Conservation (phyloP, 192 early-diverging fungal genomes). For the Linderina pennispora region DNA sequence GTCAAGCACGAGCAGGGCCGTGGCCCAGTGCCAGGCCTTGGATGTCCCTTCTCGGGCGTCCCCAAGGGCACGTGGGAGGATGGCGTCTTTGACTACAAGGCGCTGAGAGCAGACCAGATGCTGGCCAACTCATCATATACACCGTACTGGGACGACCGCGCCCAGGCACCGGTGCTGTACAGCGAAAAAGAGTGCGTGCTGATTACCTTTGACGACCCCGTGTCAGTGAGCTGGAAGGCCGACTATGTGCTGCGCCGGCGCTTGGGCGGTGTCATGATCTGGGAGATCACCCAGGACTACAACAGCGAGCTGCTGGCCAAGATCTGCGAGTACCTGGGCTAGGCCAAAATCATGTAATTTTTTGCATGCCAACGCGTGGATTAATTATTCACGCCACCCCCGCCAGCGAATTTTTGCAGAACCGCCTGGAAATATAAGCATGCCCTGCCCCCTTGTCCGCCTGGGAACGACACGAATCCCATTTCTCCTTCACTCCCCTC, state of each 20-base stretch:
- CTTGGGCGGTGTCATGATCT: conserved; percentile 74
- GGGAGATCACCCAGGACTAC: conserved; percentile 61
- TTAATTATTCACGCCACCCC: too few species aligned
- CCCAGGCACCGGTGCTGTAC: conserved; percentile 79
- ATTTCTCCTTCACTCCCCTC: too few species aligned
- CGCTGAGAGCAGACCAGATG: conserved; percentile 45
- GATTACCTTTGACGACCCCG: conserved; percentile 75
- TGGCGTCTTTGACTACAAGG: conserved; percentile 88
- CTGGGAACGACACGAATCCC: too few species aligned
- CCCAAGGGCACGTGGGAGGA: conserved; percentile 82
- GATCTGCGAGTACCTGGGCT: conserved; percentile 46
- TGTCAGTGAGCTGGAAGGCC: conserved; percentile 59
- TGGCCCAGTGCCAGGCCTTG: conserved; percentile 54
- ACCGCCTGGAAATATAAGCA: too few species aligned
- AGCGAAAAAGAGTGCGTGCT: conserved; percentile 59
- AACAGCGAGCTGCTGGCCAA: conserved; percentile 35
- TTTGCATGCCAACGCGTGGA: too few species aligned
- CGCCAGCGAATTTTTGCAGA: too few species aligned
- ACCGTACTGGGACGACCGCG: conserved; percentile 70
- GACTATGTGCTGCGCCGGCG: conserved; percentile 51
- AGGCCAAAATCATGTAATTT: neutral
- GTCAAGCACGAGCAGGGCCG: conserved; percentile 47
- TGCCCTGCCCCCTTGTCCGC: too few species aligned
- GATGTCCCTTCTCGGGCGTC: conserved; percentile 59
- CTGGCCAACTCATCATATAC: conserved; percentile 51